phyloP scores from a whole-genome alignment of 2,329 filamentous ascomycete species.

The Reticulascus tulasneorum region DNA sequence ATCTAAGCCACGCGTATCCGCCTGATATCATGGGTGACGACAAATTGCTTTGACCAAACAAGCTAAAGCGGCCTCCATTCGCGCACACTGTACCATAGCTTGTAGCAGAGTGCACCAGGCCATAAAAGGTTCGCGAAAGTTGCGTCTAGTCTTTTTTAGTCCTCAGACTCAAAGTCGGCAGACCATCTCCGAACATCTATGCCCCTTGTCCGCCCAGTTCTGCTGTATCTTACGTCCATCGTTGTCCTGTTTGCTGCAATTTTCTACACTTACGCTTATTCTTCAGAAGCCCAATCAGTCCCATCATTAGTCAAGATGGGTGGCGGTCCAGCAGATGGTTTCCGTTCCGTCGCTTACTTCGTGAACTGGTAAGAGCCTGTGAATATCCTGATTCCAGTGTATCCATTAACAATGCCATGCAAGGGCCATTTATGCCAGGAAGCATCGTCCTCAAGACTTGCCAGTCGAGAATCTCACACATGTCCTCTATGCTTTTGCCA shows the following conservation, averaged over 20 bases:
- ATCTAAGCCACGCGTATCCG: too few species aligned
- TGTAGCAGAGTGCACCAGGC: too few species aligned
- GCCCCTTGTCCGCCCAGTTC: too few species aligned
- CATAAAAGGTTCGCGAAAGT: too few species aligned
- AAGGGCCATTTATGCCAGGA: slow-evolving; percentile 79
- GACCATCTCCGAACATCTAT: too few species aligned
- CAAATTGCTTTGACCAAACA: too few species aligned
- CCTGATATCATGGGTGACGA: too few species aligned
- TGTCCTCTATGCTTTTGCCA: slow-evolving; percentile 86
- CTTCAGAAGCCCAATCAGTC: background rate
- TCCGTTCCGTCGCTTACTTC: slow-evolving; percentile 68
- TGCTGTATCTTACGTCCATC: slow-evolving; percentile 18
- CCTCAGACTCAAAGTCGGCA: too few species aligned
- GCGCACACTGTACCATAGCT: too few species aligned
- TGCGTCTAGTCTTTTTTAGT: too few species aligned
- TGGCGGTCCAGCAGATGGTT: slow-evolving; percentile 44
- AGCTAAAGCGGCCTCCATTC: too few species aligned
- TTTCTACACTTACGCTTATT: slow-evolving; percentile 15
- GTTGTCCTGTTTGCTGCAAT: slow-evolving; percentile 16
- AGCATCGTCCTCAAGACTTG: slow-evolving; percentile 81
- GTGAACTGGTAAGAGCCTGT: slow-evolving; percentile 61
- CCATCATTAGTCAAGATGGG: slow-evolving; percentile 31
- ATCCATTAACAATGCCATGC: slow-evolving; percentile 15
- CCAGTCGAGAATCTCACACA: slow-evolving; percentile 80
- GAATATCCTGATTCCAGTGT: too few species aligned